Conservation (phyloP, 805 yeast species). For the Wickerhamomyces bovis region DNA sequence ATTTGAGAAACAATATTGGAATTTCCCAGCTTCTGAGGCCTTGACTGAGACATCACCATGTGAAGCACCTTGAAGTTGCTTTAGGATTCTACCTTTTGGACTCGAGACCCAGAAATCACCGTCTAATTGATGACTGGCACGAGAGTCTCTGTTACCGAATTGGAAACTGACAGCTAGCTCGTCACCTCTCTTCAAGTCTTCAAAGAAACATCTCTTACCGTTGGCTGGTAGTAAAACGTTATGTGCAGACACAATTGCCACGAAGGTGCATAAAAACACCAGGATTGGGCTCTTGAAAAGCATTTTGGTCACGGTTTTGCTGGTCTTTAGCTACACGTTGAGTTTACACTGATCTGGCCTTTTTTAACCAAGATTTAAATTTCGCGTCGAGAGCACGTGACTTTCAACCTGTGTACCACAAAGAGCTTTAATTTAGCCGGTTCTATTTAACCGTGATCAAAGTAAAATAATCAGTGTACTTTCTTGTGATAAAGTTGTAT, state of each 20-base stretch:
- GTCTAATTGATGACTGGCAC: constrained; percentile 56
- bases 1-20: constrained; percentile 86
- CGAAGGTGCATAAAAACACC: background rate
- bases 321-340: background rate
- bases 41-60: constrained; percentile 75
- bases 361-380: background rate
- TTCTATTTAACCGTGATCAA: background rate
- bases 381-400: background rate
- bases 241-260: constrained; percentile 45
- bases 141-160: constrained; percentile 83
- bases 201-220: constrained; percentile 86
- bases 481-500: no score
- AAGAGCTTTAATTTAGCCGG: no score
- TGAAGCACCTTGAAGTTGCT: constrained; percentile 48
- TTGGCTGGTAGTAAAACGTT: constrained; percentile 77
- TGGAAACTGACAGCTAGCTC: constrained; percentile 86
- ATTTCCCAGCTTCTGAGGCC: constrained; percentile 67
- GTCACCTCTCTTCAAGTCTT: constrained; percentile 74
- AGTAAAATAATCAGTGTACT: no score
- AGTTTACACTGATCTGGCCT: background rate
- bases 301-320: background rate
- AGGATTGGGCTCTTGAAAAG: background rate
- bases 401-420: background rate
- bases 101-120: constrained; percentile 49
- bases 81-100: constrained; percentile 40